Percentiles rank a stretch among this genome's conserved stretches.
phyloP scores from a whole-genome alignment of 202 grass and related monocot species.

The Schoenoplectus triqueter region DNA sequence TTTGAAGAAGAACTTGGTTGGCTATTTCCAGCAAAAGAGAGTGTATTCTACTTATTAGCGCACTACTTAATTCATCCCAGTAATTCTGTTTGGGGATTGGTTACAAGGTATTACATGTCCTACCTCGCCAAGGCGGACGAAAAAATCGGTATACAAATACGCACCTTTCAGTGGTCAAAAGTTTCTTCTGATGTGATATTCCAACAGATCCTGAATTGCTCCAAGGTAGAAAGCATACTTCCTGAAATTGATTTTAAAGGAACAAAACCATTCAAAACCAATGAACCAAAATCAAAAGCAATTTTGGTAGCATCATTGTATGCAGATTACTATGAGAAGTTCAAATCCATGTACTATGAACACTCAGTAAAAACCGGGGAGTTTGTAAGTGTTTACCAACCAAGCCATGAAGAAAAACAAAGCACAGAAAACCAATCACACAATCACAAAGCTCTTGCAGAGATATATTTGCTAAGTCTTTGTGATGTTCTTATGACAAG shows the following conservation, averaged over 20 bases:
- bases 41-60: constrained; percentile 47
- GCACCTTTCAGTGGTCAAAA: constrained; percentile 47
- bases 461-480: constrained; percentile 46
- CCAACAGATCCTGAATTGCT: constrained; percentile 54
- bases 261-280: not conserved
- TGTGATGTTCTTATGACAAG: constrained; percentile 41
- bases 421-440: constrained; percentile 32
- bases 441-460: constrained; percentile 45
- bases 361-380: constrained; percentile 37
- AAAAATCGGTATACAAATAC: constrained; percentile 63
- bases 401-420: constrained; percentile 46
- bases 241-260: constrained; percentile 35
- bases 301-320: constrained; percentile 55
- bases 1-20: constrained; percentile 51
- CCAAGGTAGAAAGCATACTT: constrained; percentile 49
- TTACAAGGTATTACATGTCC: constrained; percentile 52
- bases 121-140: constrained; percentile 55
- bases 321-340: constrained; percentile 50
- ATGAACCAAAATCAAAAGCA: constrained; percentile 38
- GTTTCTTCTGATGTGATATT: constrained; percentile 55
- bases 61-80: constrained; percentile 66
- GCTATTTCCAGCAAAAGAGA: constrained; percentile 67
- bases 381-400: constrained; percentile 39
- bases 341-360: constrained; percentile 43
- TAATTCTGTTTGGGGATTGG: constrained; percentile 58